Percentiles rank a stretch among this genome's conserved stretches.
phyloP scores from a whole-genome alignment of 345 rosid genomes.

The Heritiera littoralis region DNA sequence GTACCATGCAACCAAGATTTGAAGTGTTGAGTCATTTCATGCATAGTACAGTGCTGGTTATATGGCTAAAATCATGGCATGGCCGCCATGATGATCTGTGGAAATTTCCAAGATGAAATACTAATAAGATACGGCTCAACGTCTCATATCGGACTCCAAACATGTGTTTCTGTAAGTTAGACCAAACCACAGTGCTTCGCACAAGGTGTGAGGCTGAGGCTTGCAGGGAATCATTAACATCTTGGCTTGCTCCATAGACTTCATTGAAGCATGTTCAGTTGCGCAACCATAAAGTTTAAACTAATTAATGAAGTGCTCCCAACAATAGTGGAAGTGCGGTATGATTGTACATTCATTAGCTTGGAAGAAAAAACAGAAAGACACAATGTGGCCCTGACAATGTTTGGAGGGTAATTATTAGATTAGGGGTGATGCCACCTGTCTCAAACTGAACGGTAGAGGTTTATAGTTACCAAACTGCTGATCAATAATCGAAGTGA shows the following conservation, averaged over 20 bases:
- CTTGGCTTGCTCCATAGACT: not conserved
- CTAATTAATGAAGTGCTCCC: not conserved
- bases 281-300: not conserved
- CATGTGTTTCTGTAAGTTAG: not conserved
- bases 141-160: not conserved
- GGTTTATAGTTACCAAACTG: not conserved
- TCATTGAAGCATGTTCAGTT: not conserved
- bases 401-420: not conserved
- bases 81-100: not conserved
- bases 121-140: not conserved
- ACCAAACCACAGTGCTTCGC: conserved; percentile 17
- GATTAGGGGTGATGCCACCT: not conserved
- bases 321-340: not conserved
- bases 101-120: not conserved
- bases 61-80: not conserved
- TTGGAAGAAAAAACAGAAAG: too few relatives aligned
- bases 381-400: too few relatives aligned
- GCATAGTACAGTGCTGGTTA: not conserved
- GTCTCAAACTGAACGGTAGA: not conserved
- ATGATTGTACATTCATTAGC: not conserved
- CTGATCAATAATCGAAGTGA: not conserved
- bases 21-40: conserved; percentile 1
- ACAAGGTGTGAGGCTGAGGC: not conserved
- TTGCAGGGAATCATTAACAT: not conserved
- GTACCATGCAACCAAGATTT: not conserved